Base-by-base conservation (phyloP, 2,329 filamentous ascomycete species). In the Trichoderma breve region DNA sequence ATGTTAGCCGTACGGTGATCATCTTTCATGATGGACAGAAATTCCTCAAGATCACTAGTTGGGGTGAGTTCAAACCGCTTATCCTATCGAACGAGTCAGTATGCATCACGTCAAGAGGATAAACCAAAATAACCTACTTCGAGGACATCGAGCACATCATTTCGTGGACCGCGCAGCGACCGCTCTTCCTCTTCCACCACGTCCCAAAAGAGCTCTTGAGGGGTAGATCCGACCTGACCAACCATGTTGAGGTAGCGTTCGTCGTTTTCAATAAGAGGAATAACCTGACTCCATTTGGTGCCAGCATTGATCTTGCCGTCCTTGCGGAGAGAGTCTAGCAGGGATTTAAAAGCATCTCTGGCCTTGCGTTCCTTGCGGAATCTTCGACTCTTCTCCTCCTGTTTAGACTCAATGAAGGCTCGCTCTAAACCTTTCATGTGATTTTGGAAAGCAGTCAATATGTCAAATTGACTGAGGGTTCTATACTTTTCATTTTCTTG, bases 191-290 rank as follows among this genome's bases (percentile, higher is more conserved):
- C 94, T 80, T 98, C 96, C 30, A 98, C 87, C 62, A 95, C 86
- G 80, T 99, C 96, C 94, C 95, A 98, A 84, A 99, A 98, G 7
- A 99, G 86, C 78, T 98, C 94, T 75, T 97, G 87, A 15, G 96
- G 93, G 5, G 90, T 92, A 5, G 95, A 97, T 71, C 95, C 95
- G 72, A 88, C 83, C 79, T 97, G 93, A 66, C 94, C 95, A 73
- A 95, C 88, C 86, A 97, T 94, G 74, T 90, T 90, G 76, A 86
- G 87, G 82, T 97, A 98, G 75, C 95, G 93, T 62, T 91, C 88
- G 78, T 99, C 96, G 70, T 92, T 86, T 76, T 93, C 89, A 76
- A 99, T 88, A 62, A 92, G 80, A 0, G 92, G 89, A 75, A 92
- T 86, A 74, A 98, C 87, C 72, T 94, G 89, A 81, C 88, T 93